Evolutionary conservation across 768 basidiomycete species (phyloP), one percentile per base, ranked within the genome.

Genomic region (Lentinus brumalis): DNA sequence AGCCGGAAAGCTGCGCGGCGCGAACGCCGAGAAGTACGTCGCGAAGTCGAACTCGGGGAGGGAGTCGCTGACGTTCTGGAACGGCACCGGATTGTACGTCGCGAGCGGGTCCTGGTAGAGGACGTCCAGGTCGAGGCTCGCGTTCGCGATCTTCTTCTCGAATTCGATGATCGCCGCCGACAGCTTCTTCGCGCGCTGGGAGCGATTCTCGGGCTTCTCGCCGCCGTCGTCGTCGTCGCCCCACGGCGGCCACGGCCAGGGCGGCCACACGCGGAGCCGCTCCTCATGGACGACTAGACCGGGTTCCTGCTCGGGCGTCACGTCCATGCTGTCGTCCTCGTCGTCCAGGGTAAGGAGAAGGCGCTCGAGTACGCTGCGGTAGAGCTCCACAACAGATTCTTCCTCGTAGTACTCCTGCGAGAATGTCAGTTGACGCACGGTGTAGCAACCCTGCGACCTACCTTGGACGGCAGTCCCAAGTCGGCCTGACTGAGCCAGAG

Each of bases 221-320:
- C 75, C 73, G 16, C 75, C 73, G 39, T 80, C 85, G 16, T 80
- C 85, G 32, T 86, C 86, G 29, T 75, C 86, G 45, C 82, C 87
- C 90, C 91, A 94, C 5, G 94, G 93, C 69, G 91, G 89, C 89
- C 89, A 89, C 15, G 89, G 87, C 88, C 89, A 87, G 41, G 88
- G 88, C 45, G 90, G 91, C 89, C 88, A 91, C 31, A 83, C 77
- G 50, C 76, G 79, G 65, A 56, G 69, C 8, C 66, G 74, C 62
- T 78, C 78, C 51, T 77, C 77, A 56, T 80, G 78, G 54, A 63
- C 75, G 53, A 50, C 52, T 51, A 71, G 66, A 63, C 29, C 73
- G 63, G 29, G 70, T 18, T 40, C 74, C 62, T 50, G 38, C 26
- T 1, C 39, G 18, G 14, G 12, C 42, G 38, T 4, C 26, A 49